These are phyloP conservation scores for Ulota crispa DNA, from an alignment of 225 moss, liverwort and hornwort genomes.

Conservation along the genomic window DNA sequence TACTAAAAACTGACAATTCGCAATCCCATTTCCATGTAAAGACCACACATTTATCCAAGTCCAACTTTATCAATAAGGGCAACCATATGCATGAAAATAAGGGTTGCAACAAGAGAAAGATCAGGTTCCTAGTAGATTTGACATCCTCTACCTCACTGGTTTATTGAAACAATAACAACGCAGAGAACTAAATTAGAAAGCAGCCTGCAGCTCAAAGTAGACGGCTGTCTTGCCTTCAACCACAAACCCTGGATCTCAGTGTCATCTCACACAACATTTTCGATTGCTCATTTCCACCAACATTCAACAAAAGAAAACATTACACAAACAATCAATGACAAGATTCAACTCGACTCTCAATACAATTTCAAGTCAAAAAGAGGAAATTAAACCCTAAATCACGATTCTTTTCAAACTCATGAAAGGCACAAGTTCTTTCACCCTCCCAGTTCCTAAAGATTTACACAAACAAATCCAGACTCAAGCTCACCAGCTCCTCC, in stretches of 20 bases:
- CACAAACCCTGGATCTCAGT: not conserved
- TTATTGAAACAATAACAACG: not conserved
- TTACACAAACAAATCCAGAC: not conserved
- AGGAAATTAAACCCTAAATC: not conserved
- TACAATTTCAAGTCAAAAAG: not conserved
- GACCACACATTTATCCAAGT: too few relatives aligned
- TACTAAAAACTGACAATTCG: too few relatives aligned
- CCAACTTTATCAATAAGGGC: too few relatives aligned
- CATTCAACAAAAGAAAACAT: not conserved
- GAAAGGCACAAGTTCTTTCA: not conserved
- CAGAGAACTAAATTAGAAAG: not conserved
- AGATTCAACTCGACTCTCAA: not conserved
- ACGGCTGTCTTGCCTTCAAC: not conserved
- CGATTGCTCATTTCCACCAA: not conserved
- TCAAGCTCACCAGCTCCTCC: slow-evolving; percentile 59
- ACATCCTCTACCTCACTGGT: not conserved
- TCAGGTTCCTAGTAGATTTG: not conserved
- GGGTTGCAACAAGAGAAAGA: not conserved
- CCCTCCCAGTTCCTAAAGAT: not conserved
- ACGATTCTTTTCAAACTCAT: not conserved
- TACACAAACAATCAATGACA: not conserved
- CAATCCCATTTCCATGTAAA: too few relatives aligned
- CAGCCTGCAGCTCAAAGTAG: not conserved
- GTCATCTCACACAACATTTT: not conserved
- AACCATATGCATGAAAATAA: too few relatives aligned